Evolutionary conservation across 805 yeast species (phyloP), one percentile per base, ranked within the genome.

Genomic region (Lipomyces yamadae): DNA sequence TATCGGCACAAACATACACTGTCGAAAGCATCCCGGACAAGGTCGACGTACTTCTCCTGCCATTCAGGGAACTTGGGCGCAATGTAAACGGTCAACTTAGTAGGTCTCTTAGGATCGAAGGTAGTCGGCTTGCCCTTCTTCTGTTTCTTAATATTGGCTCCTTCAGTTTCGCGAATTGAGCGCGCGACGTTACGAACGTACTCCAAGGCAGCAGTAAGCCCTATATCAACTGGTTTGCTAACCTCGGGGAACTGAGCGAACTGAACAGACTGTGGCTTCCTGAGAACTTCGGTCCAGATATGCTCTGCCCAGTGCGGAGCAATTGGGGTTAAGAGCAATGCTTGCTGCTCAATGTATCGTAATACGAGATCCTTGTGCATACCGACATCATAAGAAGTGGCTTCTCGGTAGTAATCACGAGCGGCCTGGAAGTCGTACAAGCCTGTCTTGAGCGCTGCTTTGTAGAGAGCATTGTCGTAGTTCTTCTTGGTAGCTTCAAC

Each of bases 301-400:
- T 86, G 91, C 74, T 95, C 99, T 71, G 95, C 87, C 78, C 94
- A 92, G 79, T 95, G 99, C 59, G 99, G 98, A 56, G 98, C 96
- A 73, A 95, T 82, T 70, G 99, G 99, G 18, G 96, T 87, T 73
- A 95, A 81, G 77, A 93, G 79, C 73, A 95, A 83, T 24, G 88
- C 88, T 82, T 95, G 99, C 39, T 86, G 81, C 80, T 92, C 97
- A 73, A 95, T 90, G 78, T 92, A 95, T 74, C 88, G 87, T 71
- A 86, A 75, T 53, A 92, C 88, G 70, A 95, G 84, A 74, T 91
- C 97, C 73, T 82, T 85, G 82, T 91, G 97, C 97, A 95, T 91
- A 53, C 85, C 86, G 32, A 79, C 78, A 42, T 83, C 79, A 34
- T 85, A 79, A 42, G 77, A 73, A 63, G 85, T 82, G 10, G 88